phyloP scores from a whole-genome alignment of 192 early-diverging fungal genomes.

The Rhizophlyctis rosea region DNA sequence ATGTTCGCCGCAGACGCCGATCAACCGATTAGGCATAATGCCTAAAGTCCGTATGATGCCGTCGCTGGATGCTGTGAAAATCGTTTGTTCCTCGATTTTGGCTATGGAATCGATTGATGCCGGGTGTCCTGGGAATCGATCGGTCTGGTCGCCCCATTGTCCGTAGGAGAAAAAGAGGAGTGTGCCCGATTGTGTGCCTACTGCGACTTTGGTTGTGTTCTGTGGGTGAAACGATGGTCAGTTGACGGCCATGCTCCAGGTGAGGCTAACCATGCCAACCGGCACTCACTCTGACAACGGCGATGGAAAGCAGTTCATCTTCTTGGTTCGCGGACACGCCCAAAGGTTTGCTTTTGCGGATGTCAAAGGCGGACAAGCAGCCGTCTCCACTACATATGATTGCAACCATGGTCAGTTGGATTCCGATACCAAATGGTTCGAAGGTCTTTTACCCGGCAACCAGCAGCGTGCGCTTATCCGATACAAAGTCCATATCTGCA shows the following conservation, averaged over 20 bases:
- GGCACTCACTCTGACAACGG: slow-evolving; percentile 58
- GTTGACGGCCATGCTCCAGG: not conserved
- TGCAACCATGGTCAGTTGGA: slow-evolving; percentile 1
- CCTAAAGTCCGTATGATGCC: slow-evolving; percentile 81
- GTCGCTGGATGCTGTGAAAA: slow-evolving; percentile 90
- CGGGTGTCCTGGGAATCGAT: slow-evolving; percentile 94
- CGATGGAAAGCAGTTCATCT: slow-evolving; percentile 87
- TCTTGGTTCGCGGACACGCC: slow-evolving; percentile 92
- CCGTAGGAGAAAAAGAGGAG: slow-evolving; percentile 86
- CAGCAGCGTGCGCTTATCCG: slow-evolving; percentile 73
- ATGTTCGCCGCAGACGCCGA: slow-evolving; percentile 88
- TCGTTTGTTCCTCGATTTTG: slow-evolving; percentile 77
- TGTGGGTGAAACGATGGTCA: slow-evolving; percentile 36
- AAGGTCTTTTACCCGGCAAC: slow-evolving; percentile 52
- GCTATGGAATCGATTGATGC: slow-evolving; percentile 82
- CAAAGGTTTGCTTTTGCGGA: slow-evolving; percentile 79
- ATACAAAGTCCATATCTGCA: slow-evolving; percentile 74
- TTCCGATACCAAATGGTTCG: not conserved
- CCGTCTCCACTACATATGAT: slow-evolving; percentile 76
- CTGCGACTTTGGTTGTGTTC: slow-evolving; percentile 78
- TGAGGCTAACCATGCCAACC: not conserved
- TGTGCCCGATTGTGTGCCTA: slow-evolving; percentile 87
- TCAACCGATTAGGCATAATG: slow-evolving; percentile 87
- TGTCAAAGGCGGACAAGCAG: slow-evolving; percentile 84
- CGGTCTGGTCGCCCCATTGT: slow-evolving; percentile 89